Evolutionary conservation across 2,329 filamentous ascomycete species (phyloP), one percentile per base, ranked within the genome.

Genomic region (Xylariaceae sp.): DNA sequence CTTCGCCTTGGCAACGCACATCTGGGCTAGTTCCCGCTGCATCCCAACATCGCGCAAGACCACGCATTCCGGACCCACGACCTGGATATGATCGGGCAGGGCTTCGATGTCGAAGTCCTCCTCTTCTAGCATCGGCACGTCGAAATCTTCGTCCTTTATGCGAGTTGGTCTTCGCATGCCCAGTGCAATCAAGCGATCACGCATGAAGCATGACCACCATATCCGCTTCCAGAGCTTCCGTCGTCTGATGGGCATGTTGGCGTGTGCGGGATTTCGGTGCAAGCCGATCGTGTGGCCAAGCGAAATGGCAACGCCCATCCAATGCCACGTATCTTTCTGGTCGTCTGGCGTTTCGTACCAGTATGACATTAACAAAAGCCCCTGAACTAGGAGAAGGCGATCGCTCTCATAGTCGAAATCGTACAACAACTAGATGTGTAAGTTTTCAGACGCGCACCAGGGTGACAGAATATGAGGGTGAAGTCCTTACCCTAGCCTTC

Each of bases 201-300:
- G 88, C 85, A 96, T 96, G 71, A 96, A 96, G 64, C 90, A 95
- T 37, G 90, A 96, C 93, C 93, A 97, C 93, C 93, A 97, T 67
- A 97, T 94, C 56, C 92, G 83, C 76, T 96, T 96, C 89, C 92
- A 96, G 54, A 97, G 78, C 69, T 86, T 90, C 71, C 92, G 89
- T 69, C 89, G 88, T 56, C 84, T 81, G 2, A 77, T 74, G 45
- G 88, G 82, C 83, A 96, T 90, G 67, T 84, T 87, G 7, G 89
- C 91, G 59, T 87, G 88, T 17, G 76, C 78, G 1, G 92, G 91
- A 68, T 96, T 90, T 63, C 92, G 88, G 74, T 97, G 92, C 15
- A 97, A 81, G 4, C 93, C 92, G 64, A 97, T 96, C 10, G 92
- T 96, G 73, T 96, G 91, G 55, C 92, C 92, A 51, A 97, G 79